These are phyloP conservation scores for Malus sylvestris DNA, from an alignment of 306 rosid genomes.

Conservation along the genomic window DNA sequence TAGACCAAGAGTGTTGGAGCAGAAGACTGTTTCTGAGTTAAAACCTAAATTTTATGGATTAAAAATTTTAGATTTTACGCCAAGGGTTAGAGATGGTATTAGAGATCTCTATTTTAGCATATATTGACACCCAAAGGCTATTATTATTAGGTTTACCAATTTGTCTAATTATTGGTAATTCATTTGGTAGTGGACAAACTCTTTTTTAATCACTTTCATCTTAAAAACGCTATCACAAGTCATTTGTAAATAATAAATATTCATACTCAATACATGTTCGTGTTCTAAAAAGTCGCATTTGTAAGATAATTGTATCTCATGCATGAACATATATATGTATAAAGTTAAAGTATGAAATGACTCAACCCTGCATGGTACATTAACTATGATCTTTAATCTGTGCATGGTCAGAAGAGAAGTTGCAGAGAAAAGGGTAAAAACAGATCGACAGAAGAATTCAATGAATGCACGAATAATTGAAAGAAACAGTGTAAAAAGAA, in stretches of 20 bases:
- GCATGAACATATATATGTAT: too few species aligned
- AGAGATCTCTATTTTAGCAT: too few species aligned
- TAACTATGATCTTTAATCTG: conserved; percentile 7
- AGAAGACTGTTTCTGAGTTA: too few species aligned
- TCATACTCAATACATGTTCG: too few species aligned
- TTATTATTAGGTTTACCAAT: not conserved
- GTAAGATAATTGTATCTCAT: too few species aligned
- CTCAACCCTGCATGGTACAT: conserved; percentile 17
- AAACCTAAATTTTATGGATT: too few species aligned
- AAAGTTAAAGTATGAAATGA: conserved; percentile 13
- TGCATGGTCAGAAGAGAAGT: conserved; percentile 2
- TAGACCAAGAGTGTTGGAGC: too few species aligned
- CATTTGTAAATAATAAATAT: too few species aligned
- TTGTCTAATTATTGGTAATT: not conserved
- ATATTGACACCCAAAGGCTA: not conserved
- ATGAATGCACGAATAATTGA: conserved; percentile 33
- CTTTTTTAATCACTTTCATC: not conserved
- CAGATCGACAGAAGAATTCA: conserved; percentile 17
- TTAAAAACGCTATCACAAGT: not conserved
- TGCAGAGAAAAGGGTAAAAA: conserved; percentile 16
- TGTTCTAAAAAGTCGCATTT: too few species aligned
- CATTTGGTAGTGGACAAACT: not conserved
- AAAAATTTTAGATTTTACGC: too few species aligned
- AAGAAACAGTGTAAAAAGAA: conserved; percentile 15
- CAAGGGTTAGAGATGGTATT: too few species aligned